Percentiles rank a stretch among this genome's conserved stretches.
These are phyloP conservation scores for Hymenoscyphus infarciens DNA, from an alignment of 2,329 filamentous ascomycete genomes.

Conservation along the genomic window DNA sequence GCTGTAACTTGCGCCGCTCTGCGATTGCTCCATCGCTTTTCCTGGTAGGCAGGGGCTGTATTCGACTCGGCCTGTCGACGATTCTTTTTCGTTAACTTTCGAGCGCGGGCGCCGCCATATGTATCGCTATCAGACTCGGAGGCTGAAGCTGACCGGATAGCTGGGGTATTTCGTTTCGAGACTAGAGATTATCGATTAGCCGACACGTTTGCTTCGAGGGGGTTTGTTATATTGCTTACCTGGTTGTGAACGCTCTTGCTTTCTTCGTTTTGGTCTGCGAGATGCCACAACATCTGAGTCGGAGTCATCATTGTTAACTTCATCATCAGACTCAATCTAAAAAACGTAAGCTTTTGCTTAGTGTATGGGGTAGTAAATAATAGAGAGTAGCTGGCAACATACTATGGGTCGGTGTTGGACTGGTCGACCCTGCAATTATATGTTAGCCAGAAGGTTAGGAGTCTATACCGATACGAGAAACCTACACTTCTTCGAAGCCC, in stretches of 20 bases:
- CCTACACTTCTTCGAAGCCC: slow-evolving; percentile 88
- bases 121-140: slow-evolving; percentile 70
- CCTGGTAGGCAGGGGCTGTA: slow-evolving; percentile 63
- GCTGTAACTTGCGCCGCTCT: slow-evolving; percentile 70
- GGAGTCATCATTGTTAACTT: slow-evolving; percentile 55
- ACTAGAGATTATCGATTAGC: slow-evolving; percentile 39
- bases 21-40: slow-evolving; percentile 89
- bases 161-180: slow-evolving; percentile 58
- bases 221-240: slow-evolving; percentile 45
- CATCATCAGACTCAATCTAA: slow-evolving; percentile 54
- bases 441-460: slow-evolving; percentile 23
- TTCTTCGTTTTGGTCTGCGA: slow-evolving; percentile 60
- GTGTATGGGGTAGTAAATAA: slow-evolving; percentile 10
- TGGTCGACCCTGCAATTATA: slow-evolving; percentile 46
- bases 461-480: slow-evolving; percentile 35
- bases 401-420: slow-evolving; percentile 53
- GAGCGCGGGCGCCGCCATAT: slow-evolving; percentile 73
- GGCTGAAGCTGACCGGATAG: slow-evolving; percentile 52
- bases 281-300: slow-evolving; percentile 69
- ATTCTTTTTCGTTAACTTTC: slow-evolving; percentile 70
- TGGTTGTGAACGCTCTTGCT: slow-evolving; percentile 60
- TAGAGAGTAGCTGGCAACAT: slow-evolving; percentile 33
- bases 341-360: slow-evolving; percentile 21
- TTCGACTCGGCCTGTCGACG: slow-evolving; percentile 67
- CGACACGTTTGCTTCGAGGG: slow-evolving; percentile 19